Percentiles rank a stretch among this genome's conserved stretches.
Conservation (phyloP, 495 filamentous ascomycete genomes). For the Penicillium bialowiezense region DNA sequence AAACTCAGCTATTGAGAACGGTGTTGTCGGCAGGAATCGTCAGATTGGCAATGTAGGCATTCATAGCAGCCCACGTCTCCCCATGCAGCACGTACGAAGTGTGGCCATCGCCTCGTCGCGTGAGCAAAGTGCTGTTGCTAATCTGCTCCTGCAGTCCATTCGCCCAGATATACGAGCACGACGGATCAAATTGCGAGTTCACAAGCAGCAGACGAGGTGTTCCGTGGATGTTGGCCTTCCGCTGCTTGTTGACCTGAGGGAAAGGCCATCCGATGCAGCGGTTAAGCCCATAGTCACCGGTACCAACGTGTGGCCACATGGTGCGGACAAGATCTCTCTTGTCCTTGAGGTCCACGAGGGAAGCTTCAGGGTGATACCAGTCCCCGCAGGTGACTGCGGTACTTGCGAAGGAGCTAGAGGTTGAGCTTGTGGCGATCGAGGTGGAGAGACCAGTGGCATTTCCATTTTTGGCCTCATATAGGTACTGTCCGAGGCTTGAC, state of each 20-base stretch:
- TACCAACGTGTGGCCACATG: conserved; percentile 24
- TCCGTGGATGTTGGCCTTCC: background rate
- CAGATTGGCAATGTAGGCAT: conserved; percentile 12
- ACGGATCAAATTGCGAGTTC: conserved; percentile 36
- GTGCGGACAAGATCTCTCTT: conserved; percentile 3
- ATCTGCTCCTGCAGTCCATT: conserved; percentile 25
- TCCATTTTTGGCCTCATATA: too few species aligned
- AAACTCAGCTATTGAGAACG: too few species aligned
- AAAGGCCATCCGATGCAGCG: conserved; percentile 39
- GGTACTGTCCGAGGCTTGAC: too few species aligned
- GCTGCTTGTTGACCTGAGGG: conserved; percentile 26
- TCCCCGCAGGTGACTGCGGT: too few species aligned
- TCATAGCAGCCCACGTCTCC: conserved; percentile 5
- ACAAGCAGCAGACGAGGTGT: conserved; percentile 20
- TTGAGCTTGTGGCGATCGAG: too few species aligned
- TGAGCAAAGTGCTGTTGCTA: conserved; percentile 25
- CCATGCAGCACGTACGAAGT: conserved; percentile 11
- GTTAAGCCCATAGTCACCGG: conserved; percentile 24
- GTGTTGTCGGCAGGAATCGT: background rate
- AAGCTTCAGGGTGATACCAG: too few species aligned
- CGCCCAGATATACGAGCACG: conserved; percentile 35
- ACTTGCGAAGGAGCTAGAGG: too few species aligned
- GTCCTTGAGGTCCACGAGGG: too few species aligned
- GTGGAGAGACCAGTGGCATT: too few species aligned
- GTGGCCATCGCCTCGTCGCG: conserved; percentile 37